These are phyloP conservation scores for Annona cherimola DNA, from an alignment of 164 flowering plant species.

Conservation along the genomic window DNA sequence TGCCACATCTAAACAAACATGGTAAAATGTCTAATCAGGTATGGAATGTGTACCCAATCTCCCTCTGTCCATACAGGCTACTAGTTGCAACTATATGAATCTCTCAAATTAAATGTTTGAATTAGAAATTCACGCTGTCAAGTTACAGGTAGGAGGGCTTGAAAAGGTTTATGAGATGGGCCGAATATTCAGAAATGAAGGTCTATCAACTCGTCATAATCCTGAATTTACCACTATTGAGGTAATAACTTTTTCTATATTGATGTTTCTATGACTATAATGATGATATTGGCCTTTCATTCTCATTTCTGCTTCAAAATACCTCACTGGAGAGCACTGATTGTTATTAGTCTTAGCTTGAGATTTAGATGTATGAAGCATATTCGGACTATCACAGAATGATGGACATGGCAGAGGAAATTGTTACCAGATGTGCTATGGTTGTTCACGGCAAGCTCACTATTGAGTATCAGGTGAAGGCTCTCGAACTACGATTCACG, in stretches of 20 bases:
- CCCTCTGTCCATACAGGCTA: too few species aligned
- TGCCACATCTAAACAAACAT: too few species aligned
- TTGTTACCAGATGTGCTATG: conserved; percentile 76
- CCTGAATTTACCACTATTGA: conserved; percentile 98
- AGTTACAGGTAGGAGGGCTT: conserved; percentile 85
- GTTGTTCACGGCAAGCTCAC: conserved; percentile 81
- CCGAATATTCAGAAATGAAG: conserved; percentile 95
- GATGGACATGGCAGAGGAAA: conserved; percentile 95
- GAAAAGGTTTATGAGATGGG: conserved; percentile 97
- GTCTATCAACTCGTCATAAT: conserved; percentile 95
- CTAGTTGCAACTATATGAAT: neutral
- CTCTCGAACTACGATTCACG: neutral
- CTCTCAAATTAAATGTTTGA: neutral
- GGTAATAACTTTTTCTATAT: conserved; percentile 35
- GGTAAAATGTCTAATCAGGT: too few species aligned
- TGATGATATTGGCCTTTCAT: neutral
- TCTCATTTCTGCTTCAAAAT: neutral
- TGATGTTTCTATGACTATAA: neutral
- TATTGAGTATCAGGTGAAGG: conserved; percentile 81
- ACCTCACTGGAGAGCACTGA: conserved; percentile 8
- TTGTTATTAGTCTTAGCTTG: conserved; percentile 24
- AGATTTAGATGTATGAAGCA: conserved; percentile 88
- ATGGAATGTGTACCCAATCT: too few species aligned
- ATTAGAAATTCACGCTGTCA: neutral
- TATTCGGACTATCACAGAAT: conserved; percentile 93